Percentiles rank a stretch among this genome's conserved stretches.
Evolutionary conservation across 1,284 basidiomycete species (phyloP).

Genomic region (Pholiota adiposa): DNA sequence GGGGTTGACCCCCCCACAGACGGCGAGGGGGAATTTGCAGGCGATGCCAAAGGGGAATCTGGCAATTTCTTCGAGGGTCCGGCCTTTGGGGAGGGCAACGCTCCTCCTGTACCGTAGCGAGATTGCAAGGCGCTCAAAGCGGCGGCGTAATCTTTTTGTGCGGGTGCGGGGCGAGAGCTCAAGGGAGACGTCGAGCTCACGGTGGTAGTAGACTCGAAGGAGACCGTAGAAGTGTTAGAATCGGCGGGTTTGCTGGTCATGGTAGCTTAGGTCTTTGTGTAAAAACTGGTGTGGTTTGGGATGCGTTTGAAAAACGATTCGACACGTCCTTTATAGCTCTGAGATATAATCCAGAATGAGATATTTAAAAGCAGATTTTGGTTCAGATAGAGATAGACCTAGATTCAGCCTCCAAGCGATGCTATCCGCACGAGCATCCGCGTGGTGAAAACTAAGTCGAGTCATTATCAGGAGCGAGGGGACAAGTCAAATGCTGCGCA

Average conservation of each 20-base stretch:
- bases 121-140: slow-evolving; percentile 36
- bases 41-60: slow-evolving; percentile 7
- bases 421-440: not conserved
- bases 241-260: slow-evolving; percentile 3
- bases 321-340: slow-evolving; percentile 4
- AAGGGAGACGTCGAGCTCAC: slow-evolving; percentile 30
- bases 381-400: not conserved
- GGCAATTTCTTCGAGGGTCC: slow-evolving; percentile 29
- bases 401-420: not conserved
- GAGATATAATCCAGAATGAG: not conserved
- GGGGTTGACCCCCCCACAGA: slow-evolving; percentile 5
- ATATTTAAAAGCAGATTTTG: not conserved
- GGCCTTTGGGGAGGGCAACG: slow-evolving; percentile 30
- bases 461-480: slow-evolving; percentile 10
- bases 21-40: not conserved
- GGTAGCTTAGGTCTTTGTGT: not conserved
- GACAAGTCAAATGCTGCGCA: slow-evolving; percentile 8
- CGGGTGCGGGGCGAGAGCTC: slow-evolving; percentile 13
- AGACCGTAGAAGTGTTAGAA: slow-evolving; percentile 27
- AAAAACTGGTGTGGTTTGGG: not conserved
- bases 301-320: not conserved
- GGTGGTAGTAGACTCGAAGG: slow-evolving; percentile 32
- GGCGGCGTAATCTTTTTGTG: slow-evolving; percentile 38
- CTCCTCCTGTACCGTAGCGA: slow-evolving; percentile 32
- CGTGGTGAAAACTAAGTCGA: slow-evolving; percentile 6